Conservation (phyloP, 192 early-diverging fungal genomes). For the Diversispora epigaea region DNA sequence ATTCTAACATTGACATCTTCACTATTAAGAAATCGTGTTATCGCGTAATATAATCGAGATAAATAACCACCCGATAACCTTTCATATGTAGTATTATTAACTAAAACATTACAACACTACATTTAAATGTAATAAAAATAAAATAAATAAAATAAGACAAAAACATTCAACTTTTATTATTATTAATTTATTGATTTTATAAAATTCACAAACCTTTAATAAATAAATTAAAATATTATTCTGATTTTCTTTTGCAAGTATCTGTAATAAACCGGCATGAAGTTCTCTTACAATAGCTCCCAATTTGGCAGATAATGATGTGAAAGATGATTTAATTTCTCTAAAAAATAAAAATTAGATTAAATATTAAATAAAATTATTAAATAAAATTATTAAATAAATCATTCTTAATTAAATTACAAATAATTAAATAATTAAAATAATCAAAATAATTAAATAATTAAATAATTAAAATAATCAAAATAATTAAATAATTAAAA, state of each 20-base stretch:
- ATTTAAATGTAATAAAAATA: not conserved
- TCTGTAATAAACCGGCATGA: constrained; percentile 39
- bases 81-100: constrained; percentile 43
- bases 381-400: not conserved
- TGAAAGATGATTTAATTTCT: constrained; percentile 48
- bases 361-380: not conserved
- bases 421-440: not conserved
- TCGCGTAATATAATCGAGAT: constrained; percentile 32
- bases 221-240: constrained; percentile 29
- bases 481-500: too few species aligned
- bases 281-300: constrained; percentile 41
- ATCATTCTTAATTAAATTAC: not conserved
- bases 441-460: not conserved
- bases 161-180: too few species aligned
- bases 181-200: too few species aligned
- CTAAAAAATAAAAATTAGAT: constrained; percentile 13
- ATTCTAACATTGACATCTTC: constrained; percentile 13
- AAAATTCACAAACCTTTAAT: constrained; percentile 36
- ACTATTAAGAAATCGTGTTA: constrained; percentile 1
- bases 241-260: constrained; percentile 35
- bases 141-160: not conserved
- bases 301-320: constrained; percentile 44
- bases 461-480: not conserved
- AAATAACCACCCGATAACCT: constrained; percentile 39
- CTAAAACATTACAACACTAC: constrained; percentile 33